These are phyloP conservation scores for Lodderomyces parapsilosis DNA, from an alignment of 1,139 yeast genomes.

Conservation along the genomic window DNA sequence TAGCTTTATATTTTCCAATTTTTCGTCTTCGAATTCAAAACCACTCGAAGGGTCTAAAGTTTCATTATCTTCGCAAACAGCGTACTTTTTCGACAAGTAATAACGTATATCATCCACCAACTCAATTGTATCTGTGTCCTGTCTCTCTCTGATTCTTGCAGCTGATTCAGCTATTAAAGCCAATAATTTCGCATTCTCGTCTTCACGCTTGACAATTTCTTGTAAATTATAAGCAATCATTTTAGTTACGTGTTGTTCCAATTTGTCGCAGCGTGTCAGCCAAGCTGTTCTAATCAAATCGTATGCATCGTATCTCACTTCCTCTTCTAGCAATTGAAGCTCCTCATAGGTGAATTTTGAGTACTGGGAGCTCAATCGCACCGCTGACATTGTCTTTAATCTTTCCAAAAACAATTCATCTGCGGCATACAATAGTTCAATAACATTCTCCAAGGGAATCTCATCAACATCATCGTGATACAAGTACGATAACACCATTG, in stretches of 20 bases:
- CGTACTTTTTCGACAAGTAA: constrained; percentile 53
- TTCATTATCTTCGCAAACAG: constrained; percentile 28
- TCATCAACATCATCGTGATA: constrained; percentile 57
- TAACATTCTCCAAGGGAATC: constrained; percentile 48
- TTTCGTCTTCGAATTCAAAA: constrained; percentile 13
- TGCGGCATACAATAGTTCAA: constrained; percentile 59
- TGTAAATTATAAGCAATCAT: constrained; percentile 53
- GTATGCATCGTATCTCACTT: constrained; percentile 42
- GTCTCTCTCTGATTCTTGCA: constrained; percentile 54
- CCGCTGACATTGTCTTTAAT: constrained; percentile 65
- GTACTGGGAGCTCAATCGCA: constrained; percentile 48
- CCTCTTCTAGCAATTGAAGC: constrained; percentile 18
- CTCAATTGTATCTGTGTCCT: constrained; percentile 78
- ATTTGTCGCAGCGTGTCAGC: constrained; percentile 61
- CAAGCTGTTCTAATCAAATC: constrained; percentile 65
- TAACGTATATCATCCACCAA: constrained; percentile 74
- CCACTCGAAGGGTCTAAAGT: constrained; percentile 30
- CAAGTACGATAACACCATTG: constrained; percentile 53
- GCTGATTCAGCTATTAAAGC: constrained; percentile 48
- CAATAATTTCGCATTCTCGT: constrained; percentile 21
- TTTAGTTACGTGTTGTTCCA: constrained; percentile 64
- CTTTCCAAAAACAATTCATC: constrained; percentile 63
- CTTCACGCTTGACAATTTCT: constrained; percentile 30
- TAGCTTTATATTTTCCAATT: constrained; percentile 28
- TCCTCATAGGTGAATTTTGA: constrained; percentile 21